Conservation (phyloP, 345 rosid genomes). For the Pseudoturritis turrita region DNA sequence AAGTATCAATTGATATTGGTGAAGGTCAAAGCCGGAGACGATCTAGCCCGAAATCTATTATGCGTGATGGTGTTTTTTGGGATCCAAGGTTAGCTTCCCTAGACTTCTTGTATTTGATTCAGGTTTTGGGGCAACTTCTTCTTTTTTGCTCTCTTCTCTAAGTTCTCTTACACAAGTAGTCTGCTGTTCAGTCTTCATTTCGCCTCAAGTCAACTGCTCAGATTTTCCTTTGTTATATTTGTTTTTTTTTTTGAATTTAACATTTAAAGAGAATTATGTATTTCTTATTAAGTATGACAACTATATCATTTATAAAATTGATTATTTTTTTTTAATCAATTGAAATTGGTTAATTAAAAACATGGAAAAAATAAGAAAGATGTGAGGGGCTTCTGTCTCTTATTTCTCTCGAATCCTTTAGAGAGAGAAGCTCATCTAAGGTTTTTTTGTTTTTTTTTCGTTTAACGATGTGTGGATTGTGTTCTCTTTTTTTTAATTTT, state of each 20-base stretch:
- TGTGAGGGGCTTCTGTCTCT: too few species aligned
- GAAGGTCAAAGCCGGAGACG: background rate
- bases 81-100: constrained; percentile 3
- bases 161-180: background rate
- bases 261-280: background rate
- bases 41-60: background rate
- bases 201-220: background rate
- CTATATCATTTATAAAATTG: background rate
- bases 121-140: background rate
- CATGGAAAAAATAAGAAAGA: background rate
- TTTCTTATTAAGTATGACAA: background rate
- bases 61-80: constrained; percentile 10
- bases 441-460: too few species aligned
- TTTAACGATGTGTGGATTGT: too few species aligned
- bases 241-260: background rate
- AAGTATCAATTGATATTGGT: background rate
- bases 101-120: constrained; percentile 5
- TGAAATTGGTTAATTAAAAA: background rate
- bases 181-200: constrained; percentile 6
- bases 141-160: background rate
- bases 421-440: too few species aligned
- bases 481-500: too few species aligned
- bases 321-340: background rate
- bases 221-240: background rate
- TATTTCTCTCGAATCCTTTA: too few species aligned